Base-by-base conservation (phyloP, 2,329 filamentous ascomycete species). In the Raffaelea arxii region DNA sequence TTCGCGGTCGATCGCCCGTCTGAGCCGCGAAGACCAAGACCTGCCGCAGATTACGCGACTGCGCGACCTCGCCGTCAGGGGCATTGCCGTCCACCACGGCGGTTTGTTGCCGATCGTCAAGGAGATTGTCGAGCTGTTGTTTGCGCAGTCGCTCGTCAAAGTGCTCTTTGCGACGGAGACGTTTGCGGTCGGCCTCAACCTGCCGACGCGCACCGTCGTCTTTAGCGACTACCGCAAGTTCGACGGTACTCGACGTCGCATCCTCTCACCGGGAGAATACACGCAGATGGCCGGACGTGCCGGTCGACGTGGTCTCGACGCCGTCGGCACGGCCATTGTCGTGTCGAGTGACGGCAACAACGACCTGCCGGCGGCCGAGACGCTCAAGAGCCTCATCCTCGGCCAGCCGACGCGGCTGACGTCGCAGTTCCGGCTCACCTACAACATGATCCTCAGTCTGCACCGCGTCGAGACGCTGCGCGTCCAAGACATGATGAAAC, bases 401-500 rank as follows among this genome's bases (percentile, higher is more conserved):
- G 92, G 92, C 45, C 86, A 95, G 58, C 91, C 92, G 25, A 95
- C 89, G 23, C 97, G 97, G 66, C 75, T 98, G 42, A 80, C 89
- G 41, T 97, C 91, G 6, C 92, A 98, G 60, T 98, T 98, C 72
- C 80, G 92, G 50, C 72, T 98, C 41, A 98, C 94, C 0, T 98
- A 98, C 71, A 98, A 97, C 66, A 98, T 98, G 92, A 98, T 98
- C 50, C 71, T 98, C 25, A 98, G 97, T 59, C 72, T 98, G 25
- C 72, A 98, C 42, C 84, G 92, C 30, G 92, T 98, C 2, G 92
- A 98, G 64, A 92, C 92, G 3, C 68, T 98, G 54, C 97, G 96
- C 69, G 97, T 98, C 56, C 92, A 98, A 63, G 92, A 98, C 66
- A 98, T 98, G 92, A 98, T 98, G 71, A 98, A 98, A 74, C 84